Evolutionary conservation across 371 early-diverging fungal species (phyloP).

Genomic region (Mortierella sp.): DNA sequence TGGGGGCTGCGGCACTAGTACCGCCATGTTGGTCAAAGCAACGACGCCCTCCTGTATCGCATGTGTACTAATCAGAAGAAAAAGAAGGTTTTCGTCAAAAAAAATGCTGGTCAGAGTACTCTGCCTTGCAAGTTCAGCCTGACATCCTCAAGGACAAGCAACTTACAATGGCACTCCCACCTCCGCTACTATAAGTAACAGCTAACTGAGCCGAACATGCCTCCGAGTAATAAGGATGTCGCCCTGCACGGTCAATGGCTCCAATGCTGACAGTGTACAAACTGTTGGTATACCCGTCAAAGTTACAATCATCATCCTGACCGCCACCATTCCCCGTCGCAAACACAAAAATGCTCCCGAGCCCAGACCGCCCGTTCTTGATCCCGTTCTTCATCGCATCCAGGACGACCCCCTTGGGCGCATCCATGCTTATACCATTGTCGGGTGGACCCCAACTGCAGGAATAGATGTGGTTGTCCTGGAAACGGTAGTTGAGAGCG

Average conservation of each 20-base stretch:
- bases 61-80: conserved; percentile 75
- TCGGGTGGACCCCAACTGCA: conserved; percentile 98
- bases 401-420: conserved; percentile 82
- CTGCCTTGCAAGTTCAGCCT: not conserved
- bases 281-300: conserved; percentile 97
- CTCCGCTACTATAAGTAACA: conserved; percentile 90
- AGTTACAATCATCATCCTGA: conserved; percentile 93
- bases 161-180: conserved; percentile 81
- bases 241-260: conserved; percentile 82
- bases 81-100: not conserved
- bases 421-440: conserved; percentile 91
- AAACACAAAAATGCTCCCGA: conserved; percentile 94
- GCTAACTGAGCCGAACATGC: conserved; percentile 91
- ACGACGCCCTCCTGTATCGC: conserved; percentile 76
- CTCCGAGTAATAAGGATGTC: conserved; percentile 92
- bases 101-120: not conserved
- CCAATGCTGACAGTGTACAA: conserved; percentile 96
- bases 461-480: conserved; percentile 93
- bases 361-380: conserved; percentile 85
- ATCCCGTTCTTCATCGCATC: conserved; percentile 90
- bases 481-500: conserved; percentile 88
- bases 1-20: conserved; percentile 97
- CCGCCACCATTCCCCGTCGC: conserved; percentile 96
- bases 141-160: not conserved
- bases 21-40: conserved; percentile 92